Evolutionary conservation across 2,329 filamentous ascomycete genomes (phyloP).

Genomic region (Cordyceps cicadae): DNA sequence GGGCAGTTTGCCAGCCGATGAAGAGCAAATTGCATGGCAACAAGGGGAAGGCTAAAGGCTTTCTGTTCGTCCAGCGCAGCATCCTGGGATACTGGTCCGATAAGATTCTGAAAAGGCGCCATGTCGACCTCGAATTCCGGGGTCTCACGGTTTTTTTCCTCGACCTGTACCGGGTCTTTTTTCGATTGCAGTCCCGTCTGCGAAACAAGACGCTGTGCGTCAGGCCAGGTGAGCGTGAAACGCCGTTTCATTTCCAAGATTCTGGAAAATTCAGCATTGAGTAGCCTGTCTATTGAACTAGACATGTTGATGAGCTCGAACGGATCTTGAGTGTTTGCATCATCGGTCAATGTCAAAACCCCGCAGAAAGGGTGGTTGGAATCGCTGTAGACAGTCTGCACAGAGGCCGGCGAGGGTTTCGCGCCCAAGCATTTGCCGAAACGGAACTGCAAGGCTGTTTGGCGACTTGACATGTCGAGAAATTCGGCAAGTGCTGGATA

Average conservation of each 20-base stretch:
- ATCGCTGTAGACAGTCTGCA: slow-evolving; percentile 40
- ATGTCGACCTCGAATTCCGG: neutral
- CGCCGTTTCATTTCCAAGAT: neutral
- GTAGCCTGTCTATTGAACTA: neutral
- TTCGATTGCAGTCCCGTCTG: neutral
- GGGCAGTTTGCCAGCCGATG: slow-evolving; percentile 73
- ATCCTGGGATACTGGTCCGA: slow-evolving; percentile 20
- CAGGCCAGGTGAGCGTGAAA: slow-evolving; percentile 11
- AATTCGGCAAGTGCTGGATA: slow-evolving; percentile 55
- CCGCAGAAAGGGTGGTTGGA: neutral
- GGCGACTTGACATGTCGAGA: slow-evolving; percentile 29
- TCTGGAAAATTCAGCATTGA: neutral
- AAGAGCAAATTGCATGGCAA: slow-evolving; percentile 66
- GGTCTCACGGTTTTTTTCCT: neutral
- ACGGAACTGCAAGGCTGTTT: slow-evolving; percentile 43
- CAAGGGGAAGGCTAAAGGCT: slow-evolving; percentile 42
- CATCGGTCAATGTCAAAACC: neutral
- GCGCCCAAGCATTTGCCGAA: slow-evolving; percentile 64
- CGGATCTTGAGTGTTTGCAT: neutral
- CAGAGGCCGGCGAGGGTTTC: slow-evolving; percentile 56
- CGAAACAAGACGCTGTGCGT: slow-evolving; percentile 3
- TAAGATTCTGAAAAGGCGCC: neutral
- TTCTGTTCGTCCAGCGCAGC: slow-evolving; percentile 22
- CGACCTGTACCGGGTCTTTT: neutral
- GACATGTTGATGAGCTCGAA: slow-evolving; percentile 11